Conservation (phyloP, 345 rosid species). For the Orychophragmus violaceus region DNA sequence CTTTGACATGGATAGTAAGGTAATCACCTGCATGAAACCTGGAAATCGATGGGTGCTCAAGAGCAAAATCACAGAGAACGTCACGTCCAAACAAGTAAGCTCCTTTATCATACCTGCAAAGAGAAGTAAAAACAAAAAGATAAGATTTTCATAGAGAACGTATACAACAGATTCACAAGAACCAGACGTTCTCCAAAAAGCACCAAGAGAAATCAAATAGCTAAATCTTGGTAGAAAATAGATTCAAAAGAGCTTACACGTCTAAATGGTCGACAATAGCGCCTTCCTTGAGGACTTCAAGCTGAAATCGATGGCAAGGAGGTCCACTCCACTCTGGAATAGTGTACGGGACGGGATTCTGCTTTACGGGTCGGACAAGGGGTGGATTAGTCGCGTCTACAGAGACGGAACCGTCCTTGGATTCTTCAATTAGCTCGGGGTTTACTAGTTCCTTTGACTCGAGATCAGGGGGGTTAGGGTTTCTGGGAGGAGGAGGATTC, state of each 20-base stretch:
- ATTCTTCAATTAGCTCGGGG: background rate
- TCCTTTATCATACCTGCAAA: conserved; percentile 66
- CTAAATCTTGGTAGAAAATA: background rate
- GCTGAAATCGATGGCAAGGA: conserved; percentile 51
- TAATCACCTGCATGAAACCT: conserved; percentile 85
- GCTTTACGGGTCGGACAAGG: conserved; percentile 16
- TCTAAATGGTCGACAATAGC: conserved; percentile 53
- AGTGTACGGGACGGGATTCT: conserved; percentile 56
- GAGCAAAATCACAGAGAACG: conserved; percentile 76
- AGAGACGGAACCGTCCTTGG: background rate
- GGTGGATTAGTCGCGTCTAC: conserved; percentile 6
- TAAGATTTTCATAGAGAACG: background rate
- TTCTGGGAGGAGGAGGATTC: conserved; percentile 43
- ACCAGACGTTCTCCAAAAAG: background rate
- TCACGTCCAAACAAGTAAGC: conserved; percentile 96
- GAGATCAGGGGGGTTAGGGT: conserved; percentile 19
- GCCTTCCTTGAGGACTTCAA: conserved; percentile 90
- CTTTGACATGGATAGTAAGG: background rate
- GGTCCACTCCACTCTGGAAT: conserved; percentile 91
- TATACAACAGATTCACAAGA: background rate
- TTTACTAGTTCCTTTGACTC: conserved; percentile 5
- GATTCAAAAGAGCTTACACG: conserved; percentile 37
- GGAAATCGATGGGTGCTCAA: conserved; percentile 86
- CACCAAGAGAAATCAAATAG: background rate
- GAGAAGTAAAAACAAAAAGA: background rate